Evolutionary conservation across 2,329 filamentous ascomycete species (phyloP).

Genomic region (Leptographium lundbergii): DNA sequence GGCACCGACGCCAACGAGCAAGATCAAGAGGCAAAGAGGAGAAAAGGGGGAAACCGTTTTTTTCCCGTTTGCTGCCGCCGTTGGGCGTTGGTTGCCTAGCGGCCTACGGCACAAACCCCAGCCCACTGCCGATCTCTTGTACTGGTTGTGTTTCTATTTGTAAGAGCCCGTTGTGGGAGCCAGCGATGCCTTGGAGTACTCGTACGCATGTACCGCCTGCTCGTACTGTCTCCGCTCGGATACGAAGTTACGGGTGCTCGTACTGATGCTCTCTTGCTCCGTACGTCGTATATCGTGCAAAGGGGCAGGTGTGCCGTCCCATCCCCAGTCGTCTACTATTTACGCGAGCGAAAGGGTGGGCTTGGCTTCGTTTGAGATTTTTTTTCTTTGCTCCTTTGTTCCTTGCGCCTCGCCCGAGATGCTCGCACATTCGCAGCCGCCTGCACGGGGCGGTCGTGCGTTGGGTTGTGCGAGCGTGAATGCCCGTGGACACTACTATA

Average conservation of each 20-base stretch:
- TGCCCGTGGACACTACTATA: background rate
- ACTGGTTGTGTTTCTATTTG: background rate
- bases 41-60: slow-evolving; percentile 1
- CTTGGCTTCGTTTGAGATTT: too few species aligned
- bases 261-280: background rate
- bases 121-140: background rate
- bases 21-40: background rate
- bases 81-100: slow-evolving; percentile 1
- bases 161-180: background rate
- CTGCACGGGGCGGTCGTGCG: background rate
- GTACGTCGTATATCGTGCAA: too few species aligned
- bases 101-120: slow-evolving; percentile 1
- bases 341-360: background rate
- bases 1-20: background rate
- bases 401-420: background rate
- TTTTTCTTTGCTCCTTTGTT: background rate
- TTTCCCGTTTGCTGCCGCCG: background rate
- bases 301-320: background rate
- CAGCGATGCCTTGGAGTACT: background rate
- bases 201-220: background rate
- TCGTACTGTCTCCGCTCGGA: background rate
- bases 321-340: background rate
- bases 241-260: background rate
- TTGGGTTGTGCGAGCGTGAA: background rate
- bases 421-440: background rate